phyloP scores from a whole-genome alignment of 148 eudicot genomes.

The Heliosperma pusillum region DNA sequence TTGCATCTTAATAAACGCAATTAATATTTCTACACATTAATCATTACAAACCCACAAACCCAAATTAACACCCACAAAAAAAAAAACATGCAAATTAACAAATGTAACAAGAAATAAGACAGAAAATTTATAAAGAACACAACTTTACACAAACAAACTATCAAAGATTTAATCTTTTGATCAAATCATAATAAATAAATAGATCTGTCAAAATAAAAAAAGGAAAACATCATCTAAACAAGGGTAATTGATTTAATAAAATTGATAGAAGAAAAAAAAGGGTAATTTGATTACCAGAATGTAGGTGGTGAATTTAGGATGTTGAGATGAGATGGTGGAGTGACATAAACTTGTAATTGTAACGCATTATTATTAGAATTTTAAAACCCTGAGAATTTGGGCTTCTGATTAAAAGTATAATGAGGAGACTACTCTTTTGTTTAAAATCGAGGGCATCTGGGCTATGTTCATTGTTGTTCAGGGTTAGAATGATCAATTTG shows the following conservation, averaged over 20 bases:
- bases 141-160: neutral
- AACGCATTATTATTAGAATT: neutral
- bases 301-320: neutral
- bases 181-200: neutral
- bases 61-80: neutral
- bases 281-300: neutral
- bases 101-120: neutral
- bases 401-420: neutral
- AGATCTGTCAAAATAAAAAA: neutral
- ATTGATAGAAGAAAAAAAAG: neutral
- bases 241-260: no score
- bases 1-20: neutral
- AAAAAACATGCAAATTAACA: neutral
- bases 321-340: neutral
- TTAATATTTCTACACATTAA: neutral
- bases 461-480: no score
- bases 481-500: no score
- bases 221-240: no score
- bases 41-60: neutral
- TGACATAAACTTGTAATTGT: no score
- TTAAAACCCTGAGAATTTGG: neutral
- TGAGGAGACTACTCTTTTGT: no score
- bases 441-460: no score
- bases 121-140: neutral
- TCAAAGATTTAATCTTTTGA: conserved; percentile 3